These are phyloP conservation scores for Phytophthora sojae DNA, from an alignment of 352 stramenopile species.

Conservation along the genomic window DNA sequence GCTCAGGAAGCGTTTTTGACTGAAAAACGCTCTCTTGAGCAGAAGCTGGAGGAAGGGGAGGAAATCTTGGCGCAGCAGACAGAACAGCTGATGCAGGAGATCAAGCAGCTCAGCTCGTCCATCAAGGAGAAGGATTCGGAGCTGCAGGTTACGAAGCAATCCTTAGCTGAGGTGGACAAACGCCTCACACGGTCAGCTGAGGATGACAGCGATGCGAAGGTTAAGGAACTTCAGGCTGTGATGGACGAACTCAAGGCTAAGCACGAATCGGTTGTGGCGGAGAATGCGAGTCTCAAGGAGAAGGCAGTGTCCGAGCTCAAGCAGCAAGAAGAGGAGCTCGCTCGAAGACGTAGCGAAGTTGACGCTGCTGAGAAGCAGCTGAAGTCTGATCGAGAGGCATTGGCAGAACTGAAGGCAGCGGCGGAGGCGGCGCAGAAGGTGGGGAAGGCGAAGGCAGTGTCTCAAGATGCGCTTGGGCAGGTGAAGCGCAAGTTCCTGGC, in stretches of 20 bases:
- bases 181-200: constrained; percentile 19
- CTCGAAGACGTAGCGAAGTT: constrained; percentile 29
- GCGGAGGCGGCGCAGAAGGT: constrained; percentile 37
- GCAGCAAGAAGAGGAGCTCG: constrained; percentile 34
- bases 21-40: constrained; percentile 36
- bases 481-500: constrained; percentile 52
- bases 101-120: constrained; percentile 32
- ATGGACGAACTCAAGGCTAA: constrained; percentile 33
- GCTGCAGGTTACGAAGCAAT: constrained; percentile 26
- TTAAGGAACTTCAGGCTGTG: constrained; percentile 33
- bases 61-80: constrained; percentile 40
- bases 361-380: constrained; percentile 30
- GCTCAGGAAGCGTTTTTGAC: constrained; percentile 23
- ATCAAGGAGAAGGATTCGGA: constrained; percentile 37
- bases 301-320: constrained; percentile 32
- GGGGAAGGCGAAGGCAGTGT: constrained; percentile 37
- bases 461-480: constrained; percentile 37
- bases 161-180: constrained; percentile 23
- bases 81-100: constrained; percentile 40
- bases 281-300: constrained; percentile 37
- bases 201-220: constrained; percentile 19
- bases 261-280: constrained; percentile 31
- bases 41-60: constrained; percentile 36
- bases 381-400: constrained; percentile 27
- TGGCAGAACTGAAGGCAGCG: constrained; percentile 35